These are phyloP conservation scores for Beverwykella pulmonaria DNA, from an alignment of 495 filamentous ascomycete species.

Conservation along the genomic window DNA sequence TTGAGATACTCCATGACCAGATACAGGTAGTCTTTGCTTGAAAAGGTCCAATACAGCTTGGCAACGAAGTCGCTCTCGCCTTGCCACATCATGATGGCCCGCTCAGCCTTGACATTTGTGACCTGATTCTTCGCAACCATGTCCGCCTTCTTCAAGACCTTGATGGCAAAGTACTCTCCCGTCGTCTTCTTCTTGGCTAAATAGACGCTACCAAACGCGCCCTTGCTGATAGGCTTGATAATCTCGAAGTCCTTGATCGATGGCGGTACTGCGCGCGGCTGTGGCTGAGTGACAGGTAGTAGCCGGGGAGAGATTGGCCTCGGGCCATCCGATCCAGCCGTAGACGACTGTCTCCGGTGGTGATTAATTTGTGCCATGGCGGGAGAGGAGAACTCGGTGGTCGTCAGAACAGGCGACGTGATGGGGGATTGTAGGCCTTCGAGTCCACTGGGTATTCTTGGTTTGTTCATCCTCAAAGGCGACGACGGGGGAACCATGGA, in stretches of 20 bases:
- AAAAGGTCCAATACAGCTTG: slow-evolving; percentile 98
- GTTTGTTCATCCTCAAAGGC: slow-evolving; percentile 82
- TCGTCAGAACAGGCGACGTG: slow-evolving; percentile 81
- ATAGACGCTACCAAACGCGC: slow-evolving; percentile 97
- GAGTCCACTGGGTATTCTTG: slow-evolving; percentile 71
- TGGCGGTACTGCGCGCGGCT: slow-evolving; percentile 80
- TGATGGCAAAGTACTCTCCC: slow-evolving; percentile 97
- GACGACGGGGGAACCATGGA: slow-evolving; percentile 71
- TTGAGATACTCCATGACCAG: slow-evolving; percentile 99
- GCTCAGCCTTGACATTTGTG: slow-evolving; percentile 96
- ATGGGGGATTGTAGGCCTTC: slow-evolving; percentile 84
- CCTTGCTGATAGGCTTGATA: slow-evolving; percentile 98
- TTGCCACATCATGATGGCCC: slow-evolving; percentile 99
- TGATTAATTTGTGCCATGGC: slow-evolving; percentile 62
- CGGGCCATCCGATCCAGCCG: slow-evolving; percentile 68
- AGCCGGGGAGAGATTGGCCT: slow-evolving; percentile 82
- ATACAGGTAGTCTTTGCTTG: slow-evolving; percentile 98
- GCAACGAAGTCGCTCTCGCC: slow-evolving; percentile 99
- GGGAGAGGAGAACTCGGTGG: slow-evolving; percentile 80
- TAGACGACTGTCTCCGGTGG: slow-evolving; percentile 91
- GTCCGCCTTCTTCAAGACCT: slow-evolving; percentile 96
- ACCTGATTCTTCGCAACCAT: slow-evolving; percentile 99
- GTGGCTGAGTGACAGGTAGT: slow-evolving; percentile 66
- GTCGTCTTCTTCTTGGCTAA: slow-evolving; percentile 97
- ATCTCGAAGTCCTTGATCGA: slow-evolving; percentile 99